Evolutionary conservation across 495 filamentous ascomycete species (phyloP), one percentile per base, ranked within the genome.

Genomic region (Tuber umbilicatum): DNA sequence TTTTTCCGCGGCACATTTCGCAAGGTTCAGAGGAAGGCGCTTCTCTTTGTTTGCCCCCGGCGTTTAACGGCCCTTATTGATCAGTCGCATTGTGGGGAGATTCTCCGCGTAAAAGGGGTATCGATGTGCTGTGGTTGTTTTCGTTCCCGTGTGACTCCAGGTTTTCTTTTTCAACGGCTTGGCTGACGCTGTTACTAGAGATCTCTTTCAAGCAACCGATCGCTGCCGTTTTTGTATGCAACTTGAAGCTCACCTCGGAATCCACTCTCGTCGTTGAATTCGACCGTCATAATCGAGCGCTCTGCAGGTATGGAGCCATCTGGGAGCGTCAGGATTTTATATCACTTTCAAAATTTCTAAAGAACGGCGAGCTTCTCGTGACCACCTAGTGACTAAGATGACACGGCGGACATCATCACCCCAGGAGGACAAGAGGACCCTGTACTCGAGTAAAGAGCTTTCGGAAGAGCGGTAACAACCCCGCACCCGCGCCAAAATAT

Each of bases 221-320:
- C 55, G 55, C 31, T 64, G 10, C 55, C n/a, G 55, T 64, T 64
- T 64, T 64, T 64, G 55, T 64, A 64, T 64, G 55, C 55, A 64
- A 17, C 55, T 35, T 64, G 55, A 16, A 64, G 55, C 55, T 5
- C 55, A 19, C 55, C 31, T 35, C 55, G 55, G 2, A 35, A 64
- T 64, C 27, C 55, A 35, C 55, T 64, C 55, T 35, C 14, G 27
- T 5, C 14, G 55, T 64, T 35, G 55, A 64, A 31, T 64, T 64
- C 55, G 55, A n/a, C 55, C 55, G 14, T 35, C 55, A 35, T 35
- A 35, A 35, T 14, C 27, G 55, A 64, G 27, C 55, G 9, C 55
- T 64, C 55, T 64, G 55, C 55, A 64, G 27, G 55, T 64, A 64
- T 64, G 55, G 27, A 16, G 55, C 4, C 55, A 35, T 35, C 55